A percentile compares a stretch with the other conserved stretches of the same genome.
These are phyloP conservation scores for Xylaria sp. DNA, from an alignment of 2,329 filamentous ascomycete species.

Conservation along the genomic window DNA sequence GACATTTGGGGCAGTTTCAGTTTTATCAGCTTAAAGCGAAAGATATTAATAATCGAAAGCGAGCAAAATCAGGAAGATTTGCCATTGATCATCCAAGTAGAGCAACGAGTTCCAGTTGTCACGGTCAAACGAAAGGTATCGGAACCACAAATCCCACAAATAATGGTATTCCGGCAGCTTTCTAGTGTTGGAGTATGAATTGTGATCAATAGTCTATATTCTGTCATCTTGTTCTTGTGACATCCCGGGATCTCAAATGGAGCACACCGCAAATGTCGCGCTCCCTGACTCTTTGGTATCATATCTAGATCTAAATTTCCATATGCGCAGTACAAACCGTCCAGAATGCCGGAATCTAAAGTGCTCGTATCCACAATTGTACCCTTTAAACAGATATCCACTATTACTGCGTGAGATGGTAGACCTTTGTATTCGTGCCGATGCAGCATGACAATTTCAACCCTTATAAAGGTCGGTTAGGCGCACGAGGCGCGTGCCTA, in stretches of 20 bases:
- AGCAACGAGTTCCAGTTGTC: not conserved
- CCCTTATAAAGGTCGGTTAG: not conserved
- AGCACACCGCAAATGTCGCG: not conserved
- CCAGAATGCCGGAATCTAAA: not conserved
- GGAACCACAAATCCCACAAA: too few relatives aligned
- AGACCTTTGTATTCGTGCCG: not conserved
- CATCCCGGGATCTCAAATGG: not conserved
- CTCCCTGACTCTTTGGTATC: not conserved
- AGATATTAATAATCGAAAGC: not conserved
- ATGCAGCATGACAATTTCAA: not conserved
- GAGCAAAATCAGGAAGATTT: not conserved
- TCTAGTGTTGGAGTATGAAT: not conserved
- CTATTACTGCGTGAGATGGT: too few relatives aligned
- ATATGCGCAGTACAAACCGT: not conserved
- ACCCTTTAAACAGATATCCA: not conserved
- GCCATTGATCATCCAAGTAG: not conserved
- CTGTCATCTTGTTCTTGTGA: not conserved
- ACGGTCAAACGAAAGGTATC: not conserved
- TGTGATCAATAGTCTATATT: not conserved
- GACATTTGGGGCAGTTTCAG: slow-evolving; percentile 15
- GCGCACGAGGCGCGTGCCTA: not conserved
- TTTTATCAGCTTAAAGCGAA: slow-evolving; percentile 1
- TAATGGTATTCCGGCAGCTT: not conserved
- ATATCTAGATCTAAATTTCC: not conserved
- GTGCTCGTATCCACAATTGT: not conserved